phyloP scores from a whole-genome alignment of 1,284 basidiomycete genomes.

The Sanghuangporus sanghuang region DNA sequence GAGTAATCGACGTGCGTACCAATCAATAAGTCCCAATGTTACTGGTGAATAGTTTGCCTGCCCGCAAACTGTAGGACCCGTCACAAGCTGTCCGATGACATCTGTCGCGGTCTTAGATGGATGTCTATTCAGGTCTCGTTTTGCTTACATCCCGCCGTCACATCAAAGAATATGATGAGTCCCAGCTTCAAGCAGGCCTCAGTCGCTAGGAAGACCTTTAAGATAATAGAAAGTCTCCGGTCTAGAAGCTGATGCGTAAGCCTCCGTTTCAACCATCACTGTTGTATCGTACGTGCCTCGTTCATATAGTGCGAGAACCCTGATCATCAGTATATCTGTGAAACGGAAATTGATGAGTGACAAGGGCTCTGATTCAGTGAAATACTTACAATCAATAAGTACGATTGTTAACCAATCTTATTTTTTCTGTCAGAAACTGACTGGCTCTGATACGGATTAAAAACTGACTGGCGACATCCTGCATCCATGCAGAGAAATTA shows the following conservation, averaged over 20 bases:
- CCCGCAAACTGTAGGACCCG: background rate
- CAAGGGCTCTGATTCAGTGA: background rate
- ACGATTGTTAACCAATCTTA: background rate
- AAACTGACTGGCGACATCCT: background rate
- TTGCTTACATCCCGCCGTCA: background rate
- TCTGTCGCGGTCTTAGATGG: background rate
- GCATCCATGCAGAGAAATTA: background rate
- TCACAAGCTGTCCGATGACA: background rate
- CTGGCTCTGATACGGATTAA: background rate
- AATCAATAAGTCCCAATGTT: background rate
- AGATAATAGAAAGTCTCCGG: background rate
- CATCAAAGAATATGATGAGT: background rate
- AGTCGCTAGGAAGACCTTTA: background rate
- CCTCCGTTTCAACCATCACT: too few species aligned
- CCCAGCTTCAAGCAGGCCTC: background rate
- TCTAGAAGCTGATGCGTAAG: background rate
- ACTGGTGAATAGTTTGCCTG: background rate
- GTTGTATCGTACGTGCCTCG: background rate
- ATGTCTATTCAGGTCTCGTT: background rate
- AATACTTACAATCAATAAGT: conserved; percentile 2
- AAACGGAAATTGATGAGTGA: background rate
- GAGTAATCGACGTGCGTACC: background rate
- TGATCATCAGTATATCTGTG: conserved; percentile 5
- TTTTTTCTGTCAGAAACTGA: background rate
- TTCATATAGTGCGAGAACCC: conserved; percentile 2